Percentiles rank a stretch among this genome's conserved stretches.
Conservation (phyloP, 2,329 filamentous ascomycete species). For the Aspergillus hiratsukae region DNA sequence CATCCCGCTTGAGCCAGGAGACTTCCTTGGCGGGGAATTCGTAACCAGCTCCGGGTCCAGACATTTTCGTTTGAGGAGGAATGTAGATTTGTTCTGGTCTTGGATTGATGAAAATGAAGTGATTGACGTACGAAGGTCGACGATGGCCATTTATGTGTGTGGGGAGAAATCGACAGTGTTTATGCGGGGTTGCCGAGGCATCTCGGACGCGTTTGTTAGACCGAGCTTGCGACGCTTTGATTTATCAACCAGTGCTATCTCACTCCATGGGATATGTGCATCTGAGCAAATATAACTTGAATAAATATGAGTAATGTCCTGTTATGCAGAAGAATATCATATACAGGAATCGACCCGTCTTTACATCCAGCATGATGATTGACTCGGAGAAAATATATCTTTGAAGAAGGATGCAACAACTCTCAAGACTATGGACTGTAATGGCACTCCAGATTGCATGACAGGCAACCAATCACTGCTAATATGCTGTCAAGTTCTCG, state of each 20-base stretch:
- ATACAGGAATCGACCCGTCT: not conserved
- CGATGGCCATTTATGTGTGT: not conserved
- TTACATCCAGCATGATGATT: not conserved
- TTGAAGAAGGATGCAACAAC: not conserved
- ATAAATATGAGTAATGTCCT: not conserved
- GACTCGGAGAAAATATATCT: not conserved
- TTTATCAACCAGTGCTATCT: not conserved
- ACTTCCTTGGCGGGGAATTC: slow-evolving; percentile 73
- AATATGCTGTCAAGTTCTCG: not conserved
- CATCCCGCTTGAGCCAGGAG: slow-evolving; percentile 82
- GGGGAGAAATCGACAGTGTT: not conserved
- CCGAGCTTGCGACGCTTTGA: not conserved
- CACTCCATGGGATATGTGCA: not conserved
- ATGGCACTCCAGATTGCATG: not conserved
- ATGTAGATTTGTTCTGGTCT: not conserved
- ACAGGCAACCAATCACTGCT: not conserved
- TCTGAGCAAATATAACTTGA: not conserved
- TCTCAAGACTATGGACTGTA: not conserved
- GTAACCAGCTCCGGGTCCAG: slow-evolving; percentile 62
- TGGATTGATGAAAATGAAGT: not conserved
- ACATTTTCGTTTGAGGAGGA: slow-evolving; percentile 31
- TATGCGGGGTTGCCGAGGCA: slow-evolving; percentile 6
- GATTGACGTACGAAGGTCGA: not conserved
- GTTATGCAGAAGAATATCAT: not conserved
- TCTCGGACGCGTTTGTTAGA: not conserved